Conservation (phyloP, 2,329 filamentous ascomycete genomes). For the Hypoxylon sp. region DNA sequence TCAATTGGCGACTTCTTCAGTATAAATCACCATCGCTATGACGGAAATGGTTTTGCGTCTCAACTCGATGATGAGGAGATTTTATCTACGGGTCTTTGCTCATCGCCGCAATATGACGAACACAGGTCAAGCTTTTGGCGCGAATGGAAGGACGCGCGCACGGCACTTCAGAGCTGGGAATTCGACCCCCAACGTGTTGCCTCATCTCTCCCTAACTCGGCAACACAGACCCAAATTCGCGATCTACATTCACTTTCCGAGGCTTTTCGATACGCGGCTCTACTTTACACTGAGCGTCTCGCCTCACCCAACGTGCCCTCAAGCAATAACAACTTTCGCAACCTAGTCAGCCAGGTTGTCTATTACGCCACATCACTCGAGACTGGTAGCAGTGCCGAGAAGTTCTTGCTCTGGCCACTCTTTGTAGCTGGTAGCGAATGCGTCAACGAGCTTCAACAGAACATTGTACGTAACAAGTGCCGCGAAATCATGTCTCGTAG, state of each 20-base stretch:
- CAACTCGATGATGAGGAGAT: constrained; percentile 70
- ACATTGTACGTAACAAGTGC: constrained; percentile 84
- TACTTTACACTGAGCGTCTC: constrained; percentile 91
- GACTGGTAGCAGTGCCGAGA: constrained; percentile 79
- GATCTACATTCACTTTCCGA: constrained; percentile 89
- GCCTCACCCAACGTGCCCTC: constrained; percentile 82
- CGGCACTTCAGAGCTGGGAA: constrained; percentile 84
- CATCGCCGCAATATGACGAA: constrained; percentile 68
- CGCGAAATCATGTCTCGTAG: constrained; percentile 89
- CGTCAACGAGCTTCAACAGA: constrained; percentile 83
- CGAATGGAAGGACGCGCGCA: constrained; percentile 86
- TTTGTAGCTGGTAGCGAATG: constrained; percentile 94
- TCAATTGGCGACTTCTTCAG: constrained; percentile 66
- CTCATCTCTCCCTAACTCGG: constrained; percentile 64
- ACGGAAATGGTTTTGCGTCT: constrained; percentile 76
- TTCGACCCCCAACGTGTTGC: constrained; percentile 72
- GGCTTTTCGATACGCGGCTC: constrained; percentile 88
- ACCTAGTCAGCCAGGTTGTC: constrained; percentile 84
- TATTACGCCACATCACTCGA: constrained; percentile 87
- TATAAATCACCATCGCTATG: constrained; percentile 71
- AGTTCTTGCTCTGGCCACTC: constrained; percentile 93
- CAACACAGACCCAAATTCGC: constrained; percentile 74
- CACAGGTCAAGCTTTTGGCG: constrained; percentile 80
- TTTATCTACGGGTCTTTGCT: constrained; percentile 59
- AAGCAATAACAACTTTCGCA: constrained; percentile 83